Base-by-base conservation (phyloP, 2,329 filamentous ascomycete genomes). In the Talaromyces atroroseus region DNA sequence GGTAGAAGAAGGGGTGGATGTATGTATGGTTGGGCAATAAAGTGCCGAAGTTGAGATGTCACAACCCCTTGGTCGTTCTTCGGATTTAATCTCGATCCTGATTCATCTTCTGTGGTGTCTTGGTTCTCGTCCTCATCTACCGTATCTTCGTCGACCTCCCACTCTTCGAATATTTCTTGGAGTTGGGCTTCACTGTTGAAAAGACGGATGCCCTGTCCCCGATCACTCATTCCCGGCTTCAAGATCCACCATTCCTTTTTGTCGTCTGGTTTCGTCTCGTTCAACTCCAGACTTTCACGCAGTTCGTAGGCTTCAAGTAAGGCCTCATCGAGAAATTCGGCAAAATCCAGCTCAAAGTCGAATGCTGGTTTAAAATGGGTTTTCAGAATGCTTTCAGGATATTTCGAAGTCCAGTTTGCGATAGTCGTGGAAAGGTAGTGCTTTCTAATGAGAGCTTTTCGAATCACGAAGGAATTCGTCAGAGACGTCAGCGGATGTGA, bases 191-290 rank as follows among this genome's bases (percentile, higher is more conserved):
- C 89, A 2, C 85, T 90, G 64, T 84, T 89, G 71, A 99, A 99
- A 0, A 99, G 77, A 40, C 90, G 78, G 57, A 99, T 96, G 1
- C 94, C 94, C 69, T 96, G 92, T 0, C 92, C 94, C 23, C 92
- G 83, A 69, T 99, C 94, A 71, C 90, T 96, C 94, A 99, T 97
- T 8, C 92, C 88, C 0, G 94, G 92, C 74, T 99, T 99, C 58
- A 99, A 73, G 62, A 99, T 97, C 94, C 94, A 99, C 92, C 92
- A 99, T 69, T 95, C 85, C 58, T 81, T 80, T 44, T 81, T 75
- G 10, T 71, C 63, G 18, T 81, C 82, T 60, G 94, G 92, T 38
- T 78, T 78, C 24, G 72, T 69, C 50, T 82, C 82, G 64, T 96
- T 96, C 47, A 78, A 79, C 32, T 82, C 82, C 71, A 95, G 80